These are phyloP conservation scores for Marasmius sp. DNA, from an alignment of 1,284 basidiomycete species.

Conservation along the genomic window DNA sequence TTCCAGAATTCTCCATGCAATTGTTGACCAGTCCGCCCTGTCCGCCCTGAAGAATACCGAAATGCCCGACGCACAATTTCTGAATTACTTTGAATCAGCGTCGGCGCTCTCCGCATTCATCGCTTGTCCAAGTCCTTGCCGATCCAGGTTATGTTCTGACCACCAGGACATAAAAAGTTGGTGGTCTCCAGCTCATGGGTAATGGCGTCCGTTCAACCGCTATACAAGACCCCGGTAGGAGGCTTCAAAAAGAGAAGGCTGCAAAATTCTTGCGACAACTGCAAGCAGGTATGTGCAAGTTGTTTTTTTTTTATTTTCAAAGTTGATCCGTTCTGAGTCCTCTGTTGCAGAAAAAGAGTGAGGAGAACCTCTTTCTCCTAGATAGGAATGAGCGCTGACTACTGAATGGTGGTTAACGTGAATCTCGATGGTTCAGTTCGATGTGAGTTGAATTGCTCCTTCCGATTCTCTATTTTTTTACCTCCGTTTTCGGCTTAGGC, in stretches of 20 bases:
- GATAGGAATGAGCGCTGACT: neutral
- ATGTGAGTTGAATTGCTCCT: neutral
- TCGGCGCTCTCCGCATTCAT: neutral
- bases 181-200: neutral
- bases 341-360: neutral
- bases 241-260: neutral
- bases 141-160: too few species aligned
- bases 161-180: neutral
- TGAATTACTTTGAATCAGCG: neutral
- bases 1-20: too few species aligned
- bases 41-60: too few species aligned
- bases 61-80: too few species aligned
- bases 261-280: neutral
- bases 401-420: neutral
- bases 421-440: neutral
- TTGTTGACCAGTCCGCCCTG: too few species aligned
- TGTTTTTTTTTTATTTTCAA: neutral
- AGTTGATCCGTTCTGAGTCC: neutral
- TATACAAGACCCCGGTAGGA: neutral
- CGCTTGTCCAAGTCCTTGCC: neutral
- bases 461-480: neutral
- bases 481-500: neutral
- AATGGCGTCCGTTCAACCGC: neutral
- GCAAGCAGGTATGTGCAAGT: neutral
- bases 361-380: neutral